Conservation (phyloP, 1,284 basidiomycete species). For the Pisolithus thermaeus region DNA sequence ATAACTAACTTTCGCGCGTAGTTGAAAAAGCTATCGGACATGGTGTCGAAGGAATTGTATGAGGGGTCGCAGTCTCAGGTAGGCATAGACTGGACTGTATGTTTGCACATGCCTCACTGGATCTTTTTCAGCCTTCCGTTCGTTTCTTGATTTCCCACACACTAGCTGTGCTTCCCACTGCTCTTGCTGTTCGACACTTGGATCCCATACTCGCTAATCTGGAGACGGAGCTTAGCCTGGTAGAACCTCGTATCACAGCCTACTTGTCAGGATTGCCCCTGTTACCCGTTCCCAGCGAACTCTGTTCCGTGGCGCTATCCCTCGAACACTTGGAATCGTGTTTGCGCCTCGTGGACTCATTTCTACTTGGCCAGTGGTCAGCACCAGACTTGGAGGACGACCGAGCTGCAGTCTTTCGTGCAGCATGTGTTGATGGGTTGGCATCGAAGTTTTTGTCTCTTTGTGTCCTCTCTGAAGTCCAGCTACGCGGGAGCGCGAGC, state of each 20-base stretch:
- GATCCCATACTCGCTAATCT: constrained; percentile 34
- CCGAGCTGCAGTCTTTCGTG: neutral
- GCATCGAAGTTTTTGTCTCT: constrained; percentile 43
- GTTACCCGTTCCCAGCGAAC: constrained; percentile 9
- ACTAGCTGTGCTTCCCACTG: constrained; percentile 34
- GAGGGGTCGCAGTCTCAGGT: constrained; percentile 11
- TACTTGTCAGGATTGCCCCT: constrained; percentile 39
- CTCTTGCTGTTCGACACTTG: constrained; percentile 28
- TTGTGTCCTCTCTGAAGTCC: constrained; percentile 35
- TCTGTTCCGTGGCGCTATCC: constrained; percentile 29
- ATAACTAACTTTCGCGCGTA: constrained; percentile 17
- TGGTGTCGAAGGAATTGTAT: constrained; percentile 42
- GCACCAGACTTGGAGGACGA: neutral
- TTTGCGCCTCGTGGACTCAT: constrained; percentile 56
- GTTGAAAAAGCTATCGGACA: constrained; percentile 41
- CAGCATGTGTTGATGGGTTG: constrained; percentile 30
- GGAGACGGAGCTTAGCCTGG: constrained; percentile 32
- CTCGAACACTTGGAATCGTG: constrained; percentile 49
- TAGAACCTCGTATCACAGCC: constrained; percentile 35
- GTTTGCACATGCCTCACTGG: too few relatives aligned
- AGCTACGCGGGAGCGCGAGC: constrained; percentile 20
- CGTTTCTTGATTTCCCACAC: constrained; percentile 47
- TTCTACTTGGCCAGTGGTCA: constrained; percentile 34
- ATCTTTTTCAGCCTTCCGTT: constrained; percentile 42
- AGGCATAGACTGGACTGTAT: too few relatives aligned